Conservation (phyloP, 1,284 basidiomycete species). For the Bjerkandera adusta region DNA sequence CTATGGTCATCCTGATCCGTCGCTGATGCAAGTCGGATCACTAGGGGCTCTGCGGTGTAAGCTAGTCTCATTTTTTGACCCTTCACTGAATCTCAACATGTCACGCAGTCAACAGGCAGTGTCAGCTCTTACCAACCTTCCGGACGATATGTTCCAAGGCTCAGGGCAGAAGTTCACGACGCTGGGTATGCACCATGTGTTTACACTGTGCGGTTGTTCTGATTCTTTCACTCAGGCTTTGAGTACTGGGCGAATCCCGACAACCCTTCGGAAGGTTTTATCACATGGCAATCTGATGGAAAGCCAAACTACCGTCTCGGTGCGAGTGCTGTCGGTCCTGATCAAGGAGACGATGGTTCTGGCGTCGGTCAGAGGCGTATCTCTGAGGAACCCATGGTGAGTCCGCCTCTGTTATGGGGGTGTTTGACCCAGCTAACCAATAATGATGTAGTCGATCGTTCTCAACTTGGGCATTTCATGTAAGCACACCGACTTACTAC, state of each 20-base stretch:
- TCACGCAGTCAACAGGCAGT: constrained; percentile 51
- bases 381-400: constrained; percentile 54
- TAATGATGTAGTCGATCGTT: constrained; percentile 33
- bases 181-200: constrained; percentile 41
- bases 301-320: constrained; percentile 49
- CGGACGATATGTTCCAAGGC: constrained; percentile 55
- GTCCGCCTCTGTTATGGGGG: constrained; percentile 21
- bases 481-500: constrained; percentile 17
- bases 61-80: constrained; percentile 5
- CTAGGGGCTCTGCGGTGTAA: constrained; percentile 31
- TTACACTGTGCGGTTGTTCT: no score
- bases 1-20: not conserved
- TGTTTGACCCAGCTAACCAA: not conserved
- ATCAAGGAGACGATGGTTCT: constrained; percentile 40
- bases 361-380: constrained; percentile 53
- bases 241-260: constrained; percentile 66
- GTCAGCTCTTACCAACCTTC: constrained; percentile 47
- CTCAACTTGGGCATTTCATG: constrained; percentile 41
- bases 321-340: constrained; percentile 54
- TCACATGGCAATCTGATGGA: constrained; percentile 65
- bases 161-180: constrained; percentile 44
- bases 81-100: not conserved
- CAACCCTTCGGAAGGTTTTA: constrained; percentile 52
- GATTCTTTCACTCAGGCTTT: constrained; percentile 43
- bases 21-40: not conserved